Base-by-base conservation (phyloP, 352 stramenopile genomes). In the Pythium aristosporum region DNA sequence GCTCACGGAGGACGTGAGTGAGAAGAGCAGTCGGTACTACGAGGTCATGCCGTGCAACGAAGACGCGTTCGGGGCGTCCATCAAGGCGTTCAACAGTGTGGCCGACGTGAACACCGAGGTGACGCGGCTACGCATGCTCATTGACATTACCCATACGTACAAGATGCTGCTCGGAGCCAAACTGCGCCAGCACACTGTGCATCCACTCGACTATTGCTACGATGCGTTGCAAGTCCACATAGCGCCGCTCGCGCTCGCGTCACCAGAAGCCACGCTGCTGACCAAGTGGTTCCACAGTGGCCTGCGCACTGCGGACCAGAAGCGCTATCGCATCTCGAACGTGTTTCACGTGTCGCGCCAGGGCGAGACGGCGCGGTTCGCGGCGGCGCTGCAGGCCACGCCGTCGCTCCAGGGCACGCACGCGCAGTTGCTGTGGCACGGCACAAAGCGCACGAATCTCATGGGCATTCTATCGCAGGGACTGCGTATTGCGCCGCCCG, bases 391-490 rank as follows among this genome's bases (percentile, higher is more conserved):
- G 47, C 42, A 68, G 5, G 53, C 61, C n/a, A 73, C 82, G 2
- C 61, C 74, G 2, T 67, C 72, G 36, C 63, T 88, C 48, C 69
- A 71, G 43, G 47, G 44, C 10, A 64, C 71, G 16, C 81, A 89
- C 32, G 69, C 72, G 20, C 74, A 87, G 63, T 63, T 96, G 43
- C 28, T 96, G 42, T 96, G 89, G 89, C 89, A 96, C 47, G 89
- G 89, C 25, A 95, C 85, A 5, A 82, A 74, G 8, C 79, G 85
- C n/a, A 87, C 82, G 3, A 96, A 96, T 37, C 57, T 94, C 23
- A 90, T 92, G 78, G 88, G 89, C 0, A 95, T 96, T 63, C 55
- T 96, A 8, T 88, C 79, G 0, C 84, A 94, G 28, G 89, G 88
- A 2, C 71, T 96, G 8, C 83, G 86, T n/a, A 91, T 96, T 15